Evolutionary conservation across 768 basidiomycete genomes (phyloP), one percentile per base, ranked within the genome.

Genomic region (Amanita thiersii): DNA sequence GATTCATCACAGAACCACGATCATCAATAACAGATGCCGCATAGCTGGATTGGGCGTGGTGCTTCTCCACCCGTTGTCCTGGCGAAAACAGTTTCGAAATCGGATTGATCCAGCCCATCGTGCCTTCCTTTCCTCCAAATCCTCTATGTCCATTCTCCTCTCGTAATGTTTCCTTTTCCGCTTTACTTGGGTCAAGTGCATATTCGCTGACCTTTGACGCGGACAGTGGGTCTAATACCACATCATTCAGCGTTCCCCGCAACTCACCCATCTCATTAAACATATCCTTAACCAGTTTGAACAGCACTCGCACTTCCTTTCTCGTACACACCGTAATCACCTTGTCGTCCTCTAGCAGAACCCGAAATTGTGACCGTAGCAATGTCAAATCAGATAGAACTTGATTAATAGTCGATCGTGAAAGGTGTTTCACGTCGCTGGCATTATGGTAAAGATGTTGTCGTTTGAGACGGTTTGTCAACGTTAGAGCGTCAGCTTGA

Each of bases 381-480:
- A 68, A 69, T 7, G 69, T 66, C 8, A 79, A 68, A 39, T 99
- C 94, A 18, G 70, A 61, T 10, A 90, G 53, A 37, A 99, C 78
- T 38, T 72, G 71, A 44, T 74, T 73, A 45, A 98, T 70, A 0
- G 91, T 96, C 18, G 74, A 76, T 33, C 83, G 79, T 0, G 91
- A 93, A 12, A 98, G 70, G 56, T 96, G 85, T 21, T 79, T 75
- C 21, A 97, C 73, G 50, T 96, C 91, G 6, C 89, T 85, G 17
- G 83, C 84, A 45, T 75, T 75, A 23, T 29, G 41, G 34, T 43
- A 43, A 14, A 98, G 70, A 52, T 92, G 79, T 51, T 97, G 93
- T 43, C 91, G 82, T 60, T 89, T 93, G 19, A 98, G 67, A 19
- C 96, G 81, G 48, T 86, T 86, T 23, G 88, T 89, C 30, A 98